Evolutionary conservation across 1,284 basidiomycete genomes (phyloP).

Genomic region (Sphaerobolus stellatus): DNA sequence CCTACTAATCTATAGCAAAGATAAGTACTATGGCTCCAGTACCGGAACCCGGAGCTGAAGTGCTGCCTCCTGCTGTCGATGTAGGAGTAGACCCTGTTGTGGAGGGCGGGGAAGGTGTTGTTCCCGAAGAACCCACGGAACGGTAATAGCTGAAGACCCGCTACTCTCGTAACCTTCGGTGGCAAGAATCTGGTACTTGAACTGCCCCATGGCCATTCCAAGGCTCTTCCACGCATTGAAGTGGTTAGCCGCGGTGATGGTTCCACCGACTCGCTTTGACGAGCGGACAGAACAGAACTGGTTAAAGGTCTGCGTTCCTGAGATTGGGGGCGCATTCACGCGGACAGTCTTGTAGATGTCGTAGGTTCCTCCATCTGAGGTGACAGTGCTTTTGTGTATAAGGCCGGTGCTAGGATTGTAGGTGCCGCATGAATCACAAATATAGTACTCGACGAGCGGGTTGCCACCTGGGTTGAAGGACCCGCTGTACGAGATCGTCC

Average conservation of each 20-base stretch:
- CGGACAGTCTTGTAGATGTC: slow-evolving; percentile 22
- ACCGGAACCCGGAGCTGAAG: slow-evolving; percentile 13
- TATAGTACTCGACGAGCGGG: slow-evolving; percentile 40
- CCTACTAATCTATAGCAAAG: too few species aligned
- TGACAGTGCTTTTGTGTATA: slow-evolving; percentile 24
- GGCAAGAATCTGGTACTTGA: slow-evolving; percentile 40
- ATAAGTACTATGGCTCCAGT: too few species aligned
- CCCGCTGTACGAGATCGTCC: slow-evolving; percentile 21
- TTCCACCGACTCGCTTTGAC: slow-evolving; percentile 29
- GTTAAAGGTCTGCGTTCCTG: slow-evolving; percentile 36
- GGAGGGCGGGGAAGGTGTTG: neutral
- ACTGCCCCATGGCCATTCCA: slow-evolving; percentile 34
- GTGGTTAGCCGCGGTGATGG: slow-evolving; percentile 35
- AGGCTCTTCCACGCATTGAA: slow-evolving; percentile 36
- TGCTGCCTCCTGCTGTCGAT: neutral
- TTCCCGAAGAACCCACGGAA: slow-evolving; percentile 1
- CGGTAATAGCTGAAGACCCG: slow-evolving; percentile 30
- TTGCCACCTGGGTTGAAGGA: slow-evolving; percentile 36
- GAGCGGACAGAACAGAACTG: slow-evolving; percentile 38
- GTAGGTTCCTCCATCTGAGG: slow-evolving; percentile 23
- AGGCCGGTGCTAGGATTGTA: slow-evolving; percentile 33
- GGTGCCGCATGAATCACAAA: slow-evolving; percentile 38
- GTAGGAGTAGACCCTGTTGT: too few species aligned
- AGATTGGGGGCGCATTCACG: slow-evolving; percentile 25
- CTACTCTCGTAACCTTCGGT: slow-evolving; percentile 36